These are phyloP conservation scores for Pythium dissimile DNA, from an alignment of 352 stramenopile genomes.

Conservation along the genomic window DNA sequence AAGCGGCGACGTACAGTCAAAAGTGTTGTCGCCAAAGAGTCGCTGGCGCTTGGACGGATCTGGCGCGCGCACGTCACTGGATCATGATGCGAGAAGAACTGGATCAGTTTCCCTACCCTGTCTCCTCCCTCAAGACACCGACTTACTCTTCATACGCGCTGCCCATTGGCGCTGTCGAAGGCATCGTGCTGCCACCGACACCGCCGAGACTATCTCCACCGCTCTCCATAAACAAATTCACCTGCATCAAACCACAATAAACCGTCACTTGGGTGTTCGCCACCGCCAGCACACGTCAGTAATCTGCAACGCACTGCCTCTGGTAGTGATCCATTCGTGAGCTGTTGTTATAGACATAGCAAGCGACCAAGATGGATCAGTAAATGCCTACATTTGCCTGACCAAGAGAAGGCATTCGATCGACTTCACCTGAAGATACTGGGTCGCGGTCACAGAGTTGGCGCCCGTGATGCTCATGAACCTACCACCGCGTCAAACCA, in stretches of 20 bases:
- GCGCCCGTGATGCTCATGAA: conserved; percentile 87
- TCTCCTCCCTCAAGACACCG: background rate
- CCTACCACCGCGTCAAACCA: conserved; percentile 25
- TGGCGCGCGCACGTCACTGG: conserved; percentile 66
- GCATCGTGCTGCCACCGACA: conserved; percentile 5
- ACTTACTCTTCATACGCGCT: conserved; percentile 26
- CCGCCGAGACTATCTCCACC: conserved; percentile 35
- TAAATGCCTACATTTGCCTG: no score
- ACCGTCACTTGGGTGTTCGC: background rate
- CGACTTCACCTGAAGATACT: conserved; percentile 64
- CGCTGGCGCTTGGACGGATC: conserved; percentile 81
- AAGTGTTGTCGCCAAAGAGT: conserved; percentile 53
- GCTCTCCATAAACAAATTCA: conserved; percentile 86
- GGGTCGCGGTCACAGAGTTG: conserved; percentile 53
- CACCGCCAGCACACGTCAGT: background rate
- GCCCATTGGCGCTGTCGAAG: conserved; percentile 32
- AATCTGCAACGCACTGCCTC: conserved; percentile 44
- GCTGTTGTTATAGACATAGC: no score
- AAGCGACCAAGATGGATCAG: no score
- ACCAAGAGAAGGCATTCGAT: background rate
- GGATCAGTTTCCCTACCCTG: background rate
- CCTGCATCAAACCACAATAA: conserved; percentile 22
- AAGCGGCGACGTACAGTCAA: conserved; percentile 27
- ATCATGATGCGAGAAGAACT: conserved; percentile 1
- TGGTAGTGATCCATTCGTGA: conserved; percentile 72